These are phyloP conservation scores for Fusarium albidum DNA, from an alignment of 2,329 filamentous ascomycete genomes.

Conservation along the genomic window DNA sequence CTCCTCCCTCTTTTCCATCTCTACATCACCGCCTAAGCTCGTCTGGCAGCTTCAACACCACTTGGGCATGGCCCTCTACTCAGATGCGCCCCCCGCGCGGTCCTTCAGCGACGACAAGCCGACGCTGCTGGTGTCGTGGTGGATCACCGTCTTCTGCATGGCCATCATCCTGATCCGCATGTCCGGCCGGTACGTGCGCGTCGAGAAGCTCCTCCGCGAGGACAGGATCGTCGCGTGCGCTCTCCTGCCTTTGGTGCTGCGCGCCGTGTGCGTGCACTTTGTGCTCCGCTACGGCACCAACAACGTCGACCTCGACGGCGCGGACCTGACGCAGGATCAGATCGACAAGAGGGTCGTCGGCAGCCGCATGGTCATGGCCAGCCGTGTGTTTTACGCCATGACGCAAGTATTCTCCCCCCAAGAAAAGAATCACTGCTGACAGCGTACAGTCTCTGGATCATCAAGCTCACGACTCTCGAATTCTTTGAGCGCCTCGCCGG, in stretches of 20 bases:
- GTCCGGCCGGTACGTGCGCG: conserved; percentile 80
- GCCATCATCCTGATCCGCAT: conserved; percentile 81
- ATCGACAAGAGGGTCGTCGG: conserved; percentile 72
- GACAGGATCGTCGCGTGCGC: conserved; percentile 83
- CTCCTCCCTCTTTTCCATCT: not conserved
- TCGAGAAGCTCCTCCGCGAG: conserved; percentile 83
- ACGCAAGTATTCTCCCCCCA: conserved; percentile 66
- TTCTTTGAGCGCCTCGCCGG: conserved; percentile 86
- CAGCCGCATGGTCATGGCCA: conserved; percentile 79
- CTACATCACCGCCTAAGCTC: too few relatives aligned
- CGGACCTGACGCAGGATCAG: conserved; percentile 22
- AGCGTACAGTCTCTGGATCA: conserved; percentile 77
- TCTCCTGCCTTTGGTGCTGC: conserved; percentile 77
- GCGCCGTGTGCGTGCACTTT: conserved; percentile 85
- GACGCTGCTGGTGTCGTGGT: conserved; percentile 90
- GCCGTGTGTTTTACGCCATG: conserved; percentile 83
- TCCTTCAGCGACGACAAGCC: conserved; percentile 71
- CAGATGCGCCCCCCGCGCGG: conserved; percentile 55
- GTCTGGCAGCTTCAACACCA: too few relatives aligned
- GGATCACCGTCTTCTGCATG: conserved; percentile 82
- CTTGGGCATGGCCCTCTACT: conserved; percentile 67
- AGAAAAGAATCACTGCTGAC: conserved; percentile 17
- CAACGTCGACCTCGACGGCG: conserved; percentile 67
- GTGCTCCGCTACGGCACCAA: conserved; percentile 89
- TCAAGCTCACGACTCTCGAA: conserved; percentile 87